phyloP scores from a whole-genome alignment of 345 rosid species.

The Orychophragmus violaceus region DNA sequence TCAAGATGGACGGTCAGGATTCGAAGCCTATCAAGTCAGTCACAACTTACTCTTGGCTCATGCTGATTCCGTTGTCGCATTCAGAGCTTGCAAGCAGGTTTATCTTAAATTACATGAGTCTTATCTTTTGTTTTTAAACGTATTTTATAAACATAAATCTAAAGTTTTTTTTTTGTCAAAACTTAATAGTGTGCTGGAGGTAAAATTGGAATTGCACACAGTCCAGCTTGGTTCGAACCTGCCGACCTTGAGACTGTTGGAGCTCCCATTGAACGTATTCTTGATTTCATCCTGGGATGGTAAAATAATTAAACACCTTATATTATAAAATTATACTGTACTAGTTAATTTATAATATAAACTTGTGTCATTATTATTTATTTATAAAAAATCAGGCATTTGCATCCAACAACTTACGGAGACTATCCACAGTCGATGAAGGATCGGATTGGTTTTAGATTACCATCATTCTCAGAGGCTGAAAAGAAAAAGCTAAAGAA shows the following conservation, averaged over 20 bases:
- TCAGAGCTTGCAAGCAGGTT: constrained; percentile 20
- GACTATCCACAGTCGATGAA: constrained; percentile 44
- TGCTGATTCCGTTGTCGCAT: constrained; percentile 13
- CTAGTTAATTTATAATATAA: background rate
- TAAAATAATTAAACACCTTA: background rate
- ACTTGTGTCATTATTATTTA: background rate
- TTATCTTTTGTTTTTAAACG: background rate
- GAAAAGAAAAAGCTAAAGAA: constrained; percentile 29
- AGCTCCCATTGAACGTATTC: constrained; percentile 18
- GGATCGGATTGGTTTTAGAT: constrained; percentile 29
- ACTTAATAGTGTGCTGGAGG: constrained; percentile 21
- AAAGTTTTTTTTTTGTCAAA: background rate
- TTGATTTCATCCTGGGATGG: constrained; percentile 36
- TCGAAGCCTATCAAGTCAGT: constrained; percentile 28
- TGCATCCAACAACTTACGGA: constrained; percentile 41
- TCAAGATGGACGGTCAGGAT: constrained; percentile 32
- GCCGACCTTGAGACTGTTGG: constrained; percentile 1
- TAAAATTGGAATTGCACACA: constrained; percentile 32
- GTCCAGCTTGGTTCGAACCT: constrained; percentile 36
- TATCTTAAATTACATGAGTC: background rate
- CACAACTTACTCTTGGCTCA: constrained; percentile 23
- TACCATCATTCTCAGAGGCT: constrained; percentile 35
- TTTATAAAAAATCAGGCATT: constrained; percentile 23
- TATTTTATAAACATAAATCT: background rate
- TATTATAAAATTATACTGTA: background rate